Percentiles rank a stretch among this genome's conserved stretches.
Evolutionary conservation across 495 filamentous ascomycete genomes (phyloP).

Genomic region (Pyronema omphalodes): DNA sequence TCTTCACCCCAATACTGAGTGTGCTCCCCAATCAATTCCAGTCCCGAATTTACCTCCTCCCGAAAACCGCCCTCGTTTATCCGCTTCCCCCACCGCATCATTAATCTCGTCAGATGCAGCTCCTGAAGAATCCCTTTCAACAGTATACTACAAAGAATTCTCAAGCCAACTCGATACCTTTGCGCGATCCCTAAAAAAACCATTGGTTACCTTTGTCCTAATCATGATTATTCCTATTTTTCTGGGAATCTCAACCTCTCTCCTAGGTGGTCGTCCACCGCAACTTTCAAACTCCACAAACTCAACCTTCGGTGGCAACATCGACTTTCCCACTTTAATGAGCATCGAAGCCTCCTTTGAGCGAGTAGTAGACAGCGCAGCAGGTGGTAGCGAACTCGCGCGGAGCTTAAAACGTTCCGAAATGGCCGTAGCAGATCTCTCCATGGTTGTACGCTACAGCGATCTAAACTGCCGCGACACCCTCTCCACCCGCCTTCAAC

Average conservation of each 20-base stretch:
- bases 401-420: conserved; percentile 23
- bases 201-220: conserved; percentile 18
- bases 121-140: conserved; percentile 17
- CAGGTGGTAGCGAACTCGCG: conserved; percentile 22
- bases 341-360: conserved; percentile 24
- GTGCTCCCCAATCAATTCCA: conserved; percentile 12
- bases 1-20: conserved; percentile 8
- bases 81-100: not conserved
- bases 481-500: conserved; percentile 19
- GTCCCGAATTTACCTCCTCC: conserved; percentile 3
- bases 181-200: conserved; percentile 18
- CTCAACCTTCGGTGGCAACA: conserved; percentile 10
- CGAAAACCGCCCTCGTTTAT: conserved; percentile 4
- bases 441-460: conserved; percentile 21
- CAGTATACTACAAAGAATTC: conserved; percentile 22
- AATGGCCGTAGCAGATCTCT: conserved; percentile 23
- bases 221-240: conserved; percentile 16
- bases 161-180: conserved; percentile 19
- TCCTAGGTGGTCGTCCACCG: conserved; percentile 4
- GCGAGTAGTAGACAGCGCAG: conserved; percentile 24
- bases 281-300: conserved; percentile 7
- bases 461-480: conserved; percentile 24
- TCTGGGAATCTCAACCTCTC: conserved; percentile 9
- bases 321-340: conserved; percentile 24
- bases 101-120: not conserved